Conservation (phyloP, 2,329 filamentous ascomycete genomes). For the Beauveria sp. region DNA sequence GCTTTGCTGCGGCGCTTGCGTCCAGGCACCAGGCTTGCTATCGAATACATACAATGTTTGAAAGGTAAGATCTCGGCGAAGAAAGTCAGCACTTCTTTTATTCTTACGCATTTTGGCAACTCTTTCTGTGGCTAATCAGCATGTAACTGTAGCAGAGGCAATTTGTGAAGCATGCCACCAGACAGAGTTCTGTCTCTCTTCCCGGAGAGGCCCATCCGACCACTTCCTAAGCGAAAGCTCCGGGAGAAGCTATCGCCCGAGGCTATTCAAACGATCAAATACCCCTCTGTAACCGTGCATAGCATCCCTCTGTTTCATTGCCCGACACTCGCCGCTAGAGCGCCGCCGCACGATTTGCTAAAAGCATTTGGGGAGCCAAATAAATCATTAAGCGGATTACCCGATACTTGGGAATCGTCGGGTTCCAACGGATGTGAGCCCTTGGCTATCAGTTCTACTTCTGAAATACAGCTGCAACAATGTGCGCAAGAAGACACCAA, state of each 20-base stretch:
- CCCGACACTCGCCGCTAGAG: slow-evolving; percentile 46
- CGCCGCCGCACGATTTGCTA: slow-evolving; percentile 15
- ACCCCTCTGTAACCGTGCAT: slow-evolving; percentile 66
- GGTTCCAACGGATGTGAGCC: background rate
- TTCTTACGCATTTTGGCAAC: background rate
- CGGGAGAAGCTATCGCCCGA: slow-evolving; percentile 83
- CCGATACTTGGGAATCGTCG: background rate
- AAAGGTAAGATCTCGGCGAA: slow-evolving; percentile 32
- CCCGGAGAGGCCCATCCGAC: slow-evolving; percentile 86
- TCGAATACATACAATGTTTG: slow-evolving; percentile 26
- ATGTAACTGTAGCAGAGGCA: background rate
- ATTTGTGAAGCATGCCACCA: slow-evolving; percentile 50
- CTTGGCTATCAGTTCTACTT: background rate
- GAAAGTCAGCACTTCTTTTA: background rate
- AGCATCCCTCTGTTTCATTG: slow-evolving; percentile 64
- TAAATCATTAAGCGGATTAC: background rate
- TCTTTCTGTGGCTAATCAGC: slow-evolving; percentile 21
- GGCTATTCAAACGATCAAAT: slow-evolving; percentile 72
- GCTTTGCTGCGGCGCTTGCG: slow-evolving; percentile 16
- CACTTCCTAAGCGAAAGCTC: slow-evolving; percentile 80
- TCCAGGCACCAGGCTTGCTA: slow-evolving; percentile 11
- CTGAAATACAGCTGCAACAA: background rate
- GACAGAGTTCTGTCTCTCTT: slow-evolving; percentile 76
- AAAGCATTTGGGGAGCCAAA: background rate
- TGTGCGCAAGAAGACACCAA: background rate